Conservation (phyloP, 2,329 filamentous ascomycete genomes). For the Lecanicillium sp. region DNA sequence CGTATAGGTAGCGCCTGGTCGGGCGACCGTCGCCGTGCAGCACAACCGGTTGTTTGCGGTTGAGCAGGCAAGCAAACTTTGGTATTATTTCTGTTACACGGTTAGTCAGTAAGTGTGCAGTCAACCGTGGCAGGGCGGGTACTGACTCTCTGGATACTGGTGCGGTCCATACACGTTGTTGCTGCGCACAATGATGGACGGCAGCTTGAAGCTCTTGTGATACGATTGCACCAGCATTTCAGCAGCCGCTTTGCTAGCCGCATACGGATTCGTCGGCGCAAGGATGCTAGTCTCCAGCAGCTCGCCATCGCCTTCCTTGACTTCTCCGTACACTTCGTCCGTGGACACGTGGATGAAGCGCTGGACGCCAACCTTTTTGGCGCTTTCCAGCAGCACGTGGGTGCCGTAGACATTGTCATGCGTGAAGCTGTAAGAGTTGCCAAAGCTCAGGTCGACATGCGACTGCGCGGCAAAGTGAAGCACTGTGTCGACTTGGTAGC, state of each 20-base stretch:
- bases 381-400: slow-evolving; percentile 72
- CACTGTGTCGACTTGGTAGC: slow-evolving; percentile 68
- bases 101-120: slow-evolving; percentile 8
- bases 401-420: slow-evolving; percentile 78
- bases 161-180: slow-evolving; percentile 85
- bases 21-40: slow-evolving; percentile 72
- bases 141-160: slow-evolving; percentile 74
- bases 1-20: slow-evolving; percentile 69
- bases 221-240: slow-evolving; percentile 88
- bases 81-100: slow-evolving; percentile 65
- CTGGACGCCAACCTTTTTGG: slow-evolving; percentile 61
- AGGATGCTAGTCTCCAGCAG: slow-evolving; percentile 66
- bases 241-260: slow-evolving; percentile 72
- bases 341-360: slow-evolving; percentile 78
- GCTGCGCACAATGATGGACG: slow-evolving; percentile 70
- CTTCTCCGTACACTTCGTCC: slow-evolving; percentile 80
- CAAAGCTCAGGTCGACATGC: slow-evolving; percentile 76
- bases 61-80: slow-evolving; percentile 68
- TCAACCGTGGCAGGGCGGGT: no score
- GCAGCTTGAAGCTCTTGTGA: slow-evolving; percentile 73
- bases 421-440: slow-evolving; percentile 75
- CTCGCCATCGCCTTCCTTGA: slow-evolving; percentile 63
- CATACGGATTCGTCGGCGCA: slow-evolving; percentile 74
- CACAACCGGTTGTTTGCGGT: slow-evolving; percentile 57
- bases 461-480: slow-evolving; percentile 84